phyloP scores from a whole-genome alignment of 2,329 filamentous ascomycete species.

The Bipolaris oryzae region DNA sequence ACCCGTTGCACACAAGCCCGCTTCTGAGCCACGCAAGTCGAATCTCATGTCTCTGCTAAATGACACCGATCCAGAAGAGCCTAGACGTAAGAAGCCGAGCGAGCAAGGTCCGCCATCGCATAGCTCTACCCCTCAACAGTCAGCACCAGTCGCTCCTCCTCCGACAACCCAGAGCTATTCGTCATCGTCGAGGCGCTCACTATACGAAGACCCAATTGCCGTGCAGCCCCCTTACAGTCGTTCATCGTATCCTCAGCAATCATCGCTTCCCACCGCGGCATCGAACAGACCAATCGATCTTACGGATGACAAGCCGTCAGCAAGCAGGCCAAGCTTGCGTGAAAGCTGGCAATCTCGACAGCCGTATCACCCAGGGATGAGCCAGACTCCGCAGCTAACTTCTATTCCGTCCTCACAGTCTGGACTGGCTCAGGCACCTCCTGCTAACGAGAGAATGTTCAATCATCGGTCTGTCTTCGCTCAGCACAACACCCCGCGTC shows the following conservation, averaged over 20 bases:
- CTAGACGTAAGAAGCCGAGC: conserved; percentile 41
- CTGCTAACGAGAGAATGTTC: conserved; percentile 29
- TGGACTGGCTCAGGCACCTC: conserved; percentile 31
- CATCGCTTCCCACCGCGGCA: conserved; percentile 27
- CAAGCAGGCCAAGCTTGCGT: conserved; percentile 25
- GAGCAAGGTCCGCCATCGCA: conserved; percentile 44
- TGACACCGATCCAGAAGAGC: conserved; percentile 46
- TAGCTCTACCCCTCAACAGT: conserved; percentile 44
- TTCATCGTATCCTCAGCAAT: conserved; percentile 36
- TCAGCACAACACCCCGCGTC: conserved; percentile 41
- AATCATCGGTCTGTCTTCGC: conserved; percentile 43
- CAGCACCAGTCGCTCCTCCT: conserved; percentile 39
- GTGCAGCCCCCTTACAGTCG: conserved; percentile 37
- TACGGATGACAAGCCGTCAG: conserved; percentile 36
- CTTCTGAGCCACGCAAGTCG: conserved; percentile 44
- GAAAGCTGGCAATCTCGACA: conserved; percentile 42
- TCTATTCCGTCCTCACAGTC: conserved; percentile 38
- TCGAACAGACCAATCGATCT: conserved; percentile 40
- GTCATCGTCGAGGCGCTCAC: conserved; percentile 32
- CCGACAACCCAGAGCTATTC: conserved; percentile 27
- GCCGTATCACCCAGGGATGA: conserved; percentile 32
- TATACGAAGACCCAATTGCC: conserved; percentile 31
- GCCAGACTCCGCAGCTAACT: conserved; percentile 33
- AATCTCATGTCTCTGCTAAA: conserved; percentile 49
- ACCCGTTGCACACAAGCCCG: conserved; percentile 33